These are phyloP conservation scores for Sodiomyces alkalinus DNA, from an alignment of 2,329 filamentous ascomycete species.

Conservation along the genomic window DNA sequence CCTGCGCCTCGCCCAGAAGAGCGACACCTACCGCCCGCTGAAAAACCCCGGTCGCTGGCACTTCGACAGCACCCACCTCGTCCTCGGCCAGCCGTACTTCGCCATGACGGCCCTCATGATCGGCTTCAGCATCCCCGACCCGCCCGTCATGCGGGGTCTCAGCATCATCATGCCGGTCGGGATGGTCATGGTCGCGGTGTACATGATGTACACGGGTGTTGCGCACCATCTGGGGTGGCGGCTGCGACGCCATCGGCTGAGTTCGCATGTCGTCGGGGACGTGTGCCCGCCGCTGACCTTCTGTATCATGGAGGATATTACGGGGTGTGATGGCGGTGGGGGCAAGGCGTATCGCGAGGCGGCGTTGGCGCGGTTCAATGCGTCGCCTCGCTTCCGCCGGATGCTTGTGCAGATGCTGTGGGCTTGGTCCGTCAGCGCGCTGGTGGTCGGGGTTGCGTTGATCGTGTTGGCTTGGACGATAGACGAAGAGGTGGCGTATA, in stretches of 20 bases:
- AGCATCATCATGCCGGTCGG: slow-evolving; percentile 1
- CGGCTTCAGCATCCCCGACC: slow-evolving; percentile 1
- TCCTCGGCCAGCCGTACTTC: slow-evolving; percentile 1
- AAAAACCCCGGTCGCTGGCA: slow-evolving; percentile 1
- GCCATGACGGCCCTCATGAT: slow-evolving; percentile 1
- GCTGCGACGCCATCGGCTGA: slow-evolving; percentile 3
- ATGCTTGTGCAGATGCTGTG: slow-evolving; percentile 22
- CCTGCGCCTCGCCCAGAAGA: slow-evolving; percentile 1
- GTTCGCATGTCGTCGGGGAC: slow-evolving; percentile 1
- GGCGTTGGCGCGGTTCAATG: slow-evolving; percentile 23
- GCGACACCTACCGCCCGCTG: neutral
- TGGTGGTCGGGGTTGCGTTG: slow-evolving; percentile 17
- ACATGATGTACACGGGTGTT: slow-evolving; percentile 1
- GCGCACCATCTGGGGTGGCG: slow-evolving; percentile 2
- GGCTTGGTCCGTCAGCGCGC: slow-evolving; percentile 24
- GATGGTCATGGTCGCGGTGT: neutral
- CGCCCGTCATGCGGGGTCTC: neutral
- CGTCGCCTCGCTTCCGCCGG: slow-evolving; percentile 23
- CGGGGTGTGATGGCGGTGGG: slow-evolving; percentile 50
- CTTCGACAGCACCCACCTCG: slow-evolving; percentile 1
- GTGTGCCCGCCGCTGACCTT: slow-evolving; percentile 17
- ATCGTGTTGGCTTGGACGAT: slow-evolving; percentile 6
- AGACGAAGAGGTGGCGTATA: slow-evolving; percentile 5
- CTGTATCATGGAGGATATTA: slow-evolving; percentile 52
- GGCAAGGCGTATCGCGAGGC: slow-evolving; percentile 26